phyloP scores from a whole-genome alignment of 2,329 filamentous ascomycete genomes.

The Botrytis fabae region DNA sequence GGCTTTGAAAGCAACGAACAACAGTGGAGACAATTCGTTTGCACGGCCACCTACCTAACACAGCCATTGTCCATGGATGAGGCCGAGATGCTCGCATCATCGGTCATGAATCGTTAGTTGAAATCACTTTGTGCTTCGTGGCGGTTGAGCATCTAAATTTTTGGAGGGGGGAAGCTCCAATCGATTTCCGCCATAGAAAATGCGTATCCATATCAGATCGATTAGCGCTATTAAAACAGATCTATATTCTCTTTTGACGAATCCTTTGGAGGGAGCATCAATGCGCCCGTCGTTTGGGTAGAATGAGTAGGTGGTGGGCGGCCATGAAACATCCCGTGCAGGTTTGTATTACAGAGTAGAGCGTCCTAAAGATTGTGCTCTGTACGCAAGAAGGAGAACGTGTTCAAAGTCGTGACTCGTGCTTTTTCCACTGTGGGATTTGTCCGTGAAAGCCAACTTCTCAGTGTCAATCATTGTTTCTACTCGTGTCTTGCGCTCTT shows the following conservation, averaged over 20 bases:
- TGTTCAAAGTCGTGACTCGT: neutral
- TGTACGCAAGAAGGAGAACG: neutral
- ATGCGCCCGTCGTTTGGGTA: neutral
- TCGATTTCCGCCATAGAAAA: neutral
- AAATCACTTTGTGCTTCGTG: neutral
- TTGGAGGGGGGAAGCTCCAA: neutral
- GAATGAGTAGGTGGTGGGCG: neutral
- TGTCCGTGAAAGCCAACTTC: neutral
- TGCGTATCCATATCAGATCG: neutral
- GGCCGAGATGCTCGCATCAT: conserved; percentile 7
- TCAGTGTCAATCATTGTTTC: neutral
- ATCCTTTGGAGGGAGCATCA: neutral
- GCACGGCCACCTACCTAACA: neutral
- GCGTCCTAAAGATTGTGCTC: neutral
- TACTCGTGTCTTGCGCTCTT: neutral
- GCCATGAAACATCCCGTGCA: no score
- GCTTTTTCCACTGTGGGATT: neutral
- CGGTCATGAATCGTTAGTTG: neutral
- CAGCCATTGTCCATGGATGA: neutral
- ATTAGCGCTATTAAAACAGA: neutral
- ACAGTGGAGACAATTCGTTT: neutral
- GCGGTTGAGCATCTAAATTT: neutral
- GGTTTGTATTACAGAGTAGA: neutral
- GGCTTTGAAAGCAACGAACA: neutral
- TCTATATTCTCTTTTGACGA: neutral